Conservation (phyloP, 495 filamentous ascomycete genomes). For the Bryoglossum gracile region DNA sequence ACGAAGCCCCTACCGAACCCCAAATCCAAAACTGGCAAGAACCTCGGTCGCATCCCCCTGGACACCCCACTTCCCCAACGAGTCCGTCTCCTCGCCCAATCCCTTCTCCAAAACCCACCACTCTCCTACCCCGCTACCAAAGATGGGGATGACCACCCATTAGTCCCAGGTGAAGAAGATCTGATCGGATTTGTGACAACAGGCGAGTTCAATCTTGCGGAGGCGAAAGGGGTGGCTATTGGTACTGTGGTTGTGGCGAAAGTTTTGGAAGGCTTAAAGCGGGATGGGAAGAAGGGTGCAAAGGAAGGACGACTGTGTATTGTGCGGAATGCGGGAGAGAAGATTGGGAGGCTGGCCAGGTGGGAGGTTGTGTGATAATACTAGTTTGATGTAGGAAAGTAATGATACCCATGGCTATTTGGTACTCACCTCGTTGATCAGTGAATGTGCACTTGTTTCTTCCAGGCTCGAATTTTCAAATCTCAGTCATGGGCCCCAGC, state of each 20-base stretch:
- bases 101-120: constrained; percentile 34
- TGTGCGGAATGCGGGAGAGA: constrained; percentile 70
- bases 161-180: constrained; percentile 65
- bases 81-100: constrained; percentile 37
- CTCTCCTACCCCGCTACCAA: constrained; percentile 22
- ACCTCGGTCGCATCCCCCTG: constrained; percentile 10
- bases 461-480: background rate
- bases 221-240: constrained; percentile 69
- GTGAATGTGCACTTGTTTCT: no score
- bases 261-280: constrained; percentile 35
- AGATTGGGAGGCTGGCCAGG: constrained; percentile 64
- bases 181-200: constrained; percentile 89
- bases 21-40: constrained; percentile 9
- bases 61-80: constrained; percentile 17
- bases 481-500: no score
- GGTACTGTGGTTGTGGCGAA: constrained; percentile 60
- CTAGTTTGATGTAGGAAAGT: background rate
- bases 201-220: constrained; percentile 72
- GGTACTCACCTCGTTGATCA: no score
- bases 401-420: background rate
- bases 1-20: constrained; percentile 14
- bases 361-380: constrained; percentile 62
- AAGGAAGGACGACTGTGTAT: constrained; percentile 55
- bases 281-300: constrained; percentile 27
- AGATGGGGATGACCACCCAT: constrained; percentile 45